Conservation (phyloP, 2,329 filamentous ascomycete species). For the Fusarium liriodendri region DNA sequence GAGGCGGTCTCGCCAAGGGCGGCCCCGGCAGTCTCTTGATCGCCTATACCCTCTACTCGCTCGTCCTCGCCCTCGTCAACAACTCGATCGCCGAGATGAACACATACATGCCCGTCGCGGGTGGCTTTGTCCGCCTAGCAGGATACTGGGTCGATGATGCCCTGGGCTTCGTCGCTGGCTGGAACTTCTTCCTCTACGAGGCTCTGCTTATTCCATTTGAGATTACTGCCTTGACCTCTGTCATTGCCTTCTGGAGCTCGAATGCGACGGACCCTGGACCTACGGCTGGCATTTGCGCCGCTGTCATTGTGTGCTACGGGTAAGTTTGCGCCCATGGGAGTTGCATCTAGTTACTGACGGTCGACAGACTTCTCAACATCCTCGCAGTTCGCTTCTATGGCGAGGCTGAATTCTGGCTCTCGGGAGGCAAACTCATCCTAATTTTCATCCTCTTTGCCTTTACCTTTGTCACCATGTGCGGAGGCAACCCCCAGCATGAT, state of each 20-base stretch:
- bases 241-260: conserved; percentile 62
- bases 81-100: conserved; percentile 38
- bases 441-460: conserved; percentile 64
- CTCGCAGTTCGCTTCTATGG: conserved; percentile 57
- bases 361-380: conserved; percentile 49
- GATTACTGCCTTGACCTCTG: conserved; percentile 61
- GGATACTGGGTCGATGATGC: conserved; percentile 35
- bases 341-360: not conserved
- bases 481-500: conserved; percentile 67
- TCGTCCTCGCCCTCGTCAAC: conserved; percentile 31
- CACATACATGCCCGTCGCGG: conserved; percentile 32
- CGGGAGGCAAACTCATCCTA: conserved; percentile 55
- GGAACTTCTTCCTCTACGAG: conserved; percentile 51
- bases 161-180: conserved; percentile 30
- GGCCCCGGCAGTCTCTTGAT: conserved; percentile 29
- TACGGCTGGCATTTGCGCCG: conserved; percentile 57
- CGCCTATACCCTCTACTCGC: conserved; percentile 21
- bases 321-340: not conserved
- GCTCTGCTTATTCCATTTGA: conserved; percentile 63
- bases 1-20: conserved; percentile 33
- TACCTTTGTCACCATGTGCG: conserved; percentile 69
- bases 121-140: conserved; percentile 30
- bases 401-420: conserved; percentile 59
- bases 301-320: conserved; percentile 56
- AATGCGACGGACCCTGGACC: conserved; percentile 48